Evolutionary conservation across 768 basidiomycete species (phyloP).

Genomic region (Pleurotus tuoliensis): DNA sequence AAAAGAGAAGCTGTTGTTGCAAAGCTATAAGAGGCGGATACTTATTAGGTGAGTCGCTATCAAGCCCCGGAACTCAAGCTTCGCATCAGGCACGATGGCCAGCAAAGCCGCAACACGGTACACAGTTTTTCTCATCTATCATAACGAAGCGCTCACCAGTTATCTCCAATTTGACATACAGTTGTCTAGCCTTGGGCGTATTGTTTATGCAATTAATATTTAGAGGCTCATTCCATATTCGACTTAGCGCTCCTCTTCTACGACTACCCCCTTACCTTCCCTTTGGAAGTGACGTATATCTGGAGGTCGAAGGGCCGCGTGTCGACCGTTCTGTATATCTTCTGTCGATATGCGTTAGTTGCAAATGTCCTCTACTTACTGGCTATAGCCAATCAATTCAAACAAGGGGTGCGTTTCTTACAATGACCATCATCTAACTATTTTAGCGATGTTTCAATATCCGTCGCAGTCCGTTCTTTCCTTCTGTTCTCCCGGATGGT

Average conservation of each 20-base stretch:
- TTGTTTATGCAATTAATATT: background rate
- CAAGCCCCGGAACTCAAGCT: too few species aligned
- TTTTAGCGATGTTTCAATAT: background rate
- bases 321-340: slow-evolving; percentile 26
- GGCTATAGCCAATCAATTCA: slow-evolving; percentile 17
- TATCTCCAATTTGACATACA: slow-evolving; percentile 18
- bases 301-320: slow-evolving; percentile 23
- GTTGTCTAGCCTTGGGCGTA: slow-evolving; percentile 17
- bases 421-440: background rate
- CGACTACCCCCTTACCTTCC: slow-evolving; percentile 28
- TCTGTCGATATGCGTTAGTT: slow-evolving; percentile 29
- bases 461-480: background rate
- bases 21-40: too few species aligned
- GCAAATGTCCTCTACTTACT: slow-evolving; percentile 29
- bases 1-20: too few species aligned
- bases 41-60: too few species aligned
- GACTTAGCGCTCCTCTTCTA: slow-evolving; percentile 25
- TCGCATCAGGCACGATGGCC: background rate
- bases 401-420: slow-evolving; percentile 12
- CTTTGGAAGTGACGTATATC: slow-evolving; percentile 26
- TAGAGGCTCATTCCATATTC: background rate
- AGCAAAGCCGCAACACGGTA: background rate
- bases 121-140: background rate
- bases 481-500: too few species aligned
- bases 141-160: slow-evolving; percentile 3